These are phyloP conservation scores for Apophysomyces ossiformis DNA, from an alignment of 371 early-diverging fungal species.

Conservation along the genomic window DNA sequence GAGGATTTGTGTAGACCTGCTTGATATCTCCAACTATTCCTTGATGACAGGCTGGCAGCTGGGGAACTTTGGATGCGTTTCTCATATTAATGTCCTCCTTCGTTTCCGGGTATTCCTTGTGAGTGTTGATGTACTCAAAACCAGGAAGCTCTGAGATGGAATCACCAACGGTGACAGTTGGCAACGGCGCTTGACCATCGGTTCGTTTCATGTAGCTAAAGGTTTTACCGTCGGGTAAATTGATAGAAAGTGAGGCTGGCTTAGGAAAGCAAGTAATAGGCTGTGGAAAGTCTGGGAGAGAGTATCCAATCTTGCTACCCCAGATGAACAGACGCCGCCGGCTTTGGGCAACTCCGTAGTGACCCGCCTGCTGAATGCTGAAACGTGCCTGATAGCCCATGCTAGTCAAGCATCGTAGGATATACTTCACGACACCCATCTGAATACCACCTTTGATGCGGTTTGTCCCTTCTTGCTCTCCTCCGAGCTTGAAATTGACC, in stretches of 20 bases:
- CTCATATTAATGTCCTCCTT: constrained; percentile 18
- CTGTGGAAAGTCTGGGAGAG: constrained; percentile 59
- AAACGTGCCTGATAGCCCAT: constrained; percentile 69
- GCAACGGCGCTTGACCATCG: constrained; percentile 54
- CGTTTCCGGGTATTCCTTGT: constrained; percentile 33
- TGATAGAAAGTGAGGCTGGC: constrained; percentile 34
- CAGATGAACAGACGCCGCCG: constrained; percentile 65
- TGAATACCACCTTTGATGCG: constrained; percentile 52
- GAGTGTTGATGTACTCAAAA: constrained; percentile 61
- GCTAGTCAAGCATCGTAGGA: constrained; percentile 59
- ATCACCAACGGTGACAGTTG: constrained; percentile 55
- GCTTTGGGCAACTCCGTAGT: constrained; percentile 61
- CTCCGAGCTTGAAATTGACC: constrained; percentile 52
- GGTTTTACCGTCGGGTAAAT: constrained; percentile 31
- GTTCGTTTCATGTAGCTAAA: constrained; percentile 44
- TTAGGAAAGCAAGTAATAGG: constrained; percentile 50
- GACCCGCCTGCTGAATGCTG: constrained; percentile 62
- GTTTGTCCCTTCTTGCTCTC: constrained; percentile 47
- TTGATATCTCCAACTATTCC: constrained; percentile 37
- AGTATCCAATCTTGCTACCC: constrained; percentile 54
- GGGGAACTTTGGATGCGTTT: constrained; percentile 11
- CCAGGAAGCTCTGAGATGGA: constrained; percentile 65
- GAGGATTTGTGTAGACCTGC: constrained; percentile 34
- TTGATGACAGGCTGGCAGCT: constrained; percentile 9
- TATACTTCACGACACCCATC: constrained; percentile 64